A percentile compares a stretch with the other conserved stretches of the same genome.
These are phyloP conservation scores for Bacterosira constricta DNA, from an alignment of 108 stramenopile genomes.

Conservation along the genomic window DNA sequence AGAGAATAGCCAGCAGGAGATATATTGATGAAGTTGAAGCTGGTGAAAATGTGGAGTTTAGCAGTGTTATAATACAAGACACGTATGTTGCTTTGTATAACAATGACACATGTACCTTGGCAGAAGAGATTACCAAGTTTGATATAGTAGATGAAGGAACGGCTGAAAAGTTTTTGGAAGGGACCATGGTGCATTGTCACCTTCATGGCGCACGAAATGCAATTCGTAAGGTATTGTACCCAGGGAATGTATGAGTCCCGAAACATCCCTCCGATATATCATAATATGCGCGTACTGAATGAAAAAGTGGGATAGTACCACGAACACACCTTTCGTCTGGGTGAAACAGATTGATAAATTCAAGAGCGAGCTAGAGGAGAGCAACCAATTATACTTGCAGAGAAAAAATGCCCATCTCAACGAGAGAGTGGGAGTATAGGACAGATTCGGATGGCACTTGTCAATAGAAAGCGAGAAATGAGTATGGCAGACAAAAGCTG, in stretches of 20 bases:
- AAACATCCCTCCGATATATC: conserved; percentile 38
- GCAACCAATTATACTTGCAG: neutral
- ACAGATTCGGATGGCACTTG: neutral
- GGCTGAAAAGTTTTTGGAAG: conserved; percentile 19
- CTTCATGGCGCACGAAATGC: conserved; percentile 33
- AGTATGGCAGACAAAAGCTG: conserved; percentile 11
- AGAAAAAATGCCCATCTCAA: conserved; percentile 13
- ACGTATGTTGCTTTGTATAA: neutral
- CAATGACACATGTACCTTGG: neutral
- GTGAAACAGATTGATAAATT: conserved; percentile 11
- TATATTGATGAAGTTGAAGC: conserved; percentile 28
- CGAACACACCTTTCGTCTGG: neutral
- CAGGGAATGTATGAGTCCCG: conserved; percentile 18
- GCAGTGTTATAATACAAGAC: neutral
- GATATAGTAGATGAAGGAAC: conserved; percentile 1
- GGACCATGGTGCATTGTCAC: conserved; percentile 37
- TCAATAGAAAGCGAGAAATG: conserved; percentile 20
- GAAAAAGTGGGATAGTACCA: conserved; percentile 26
- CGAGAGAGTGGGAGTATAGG: conserved; percentile 6
- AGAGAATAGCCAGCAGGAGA: conserved; percentile 35
- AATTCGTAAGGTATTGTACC: conserved; percentile 26
- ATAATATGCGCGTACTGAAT: conserved; percentile 35
- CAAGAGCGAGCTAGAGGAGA: conserved; percentile 17
- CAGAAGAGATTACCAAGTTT: conserved; percentile 5
- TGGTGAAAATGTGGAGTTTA: neutral